phyloP scores from a whole-genome alignment of 2,329 filamentous ascomycete genomes.

The Malbranchea zuffiana region DNA sequence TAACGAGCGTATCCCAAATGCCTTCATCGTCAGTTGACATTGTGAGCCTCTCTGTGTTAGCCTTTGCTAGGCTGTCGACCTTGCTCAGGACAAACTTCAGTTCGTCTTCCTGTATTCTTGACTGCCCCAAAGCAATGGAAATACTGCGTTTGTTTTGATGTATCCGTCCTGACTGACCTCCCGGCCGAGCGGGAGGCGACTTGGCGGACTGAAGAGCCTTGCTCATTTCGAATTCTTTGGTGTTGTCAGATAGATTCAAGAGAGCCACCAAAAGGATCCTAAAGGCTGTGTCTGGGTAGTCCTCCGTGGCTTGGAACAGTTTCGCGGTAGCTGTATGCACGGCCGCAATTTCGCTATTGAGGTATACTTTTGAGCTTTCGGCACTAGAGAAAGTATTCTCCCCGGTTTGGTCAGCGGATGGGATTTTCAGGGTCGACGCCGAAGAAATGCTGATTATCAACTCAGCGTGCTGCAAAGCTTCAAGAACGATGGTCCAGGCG shows the following conservation, averaged over 20 bases:
- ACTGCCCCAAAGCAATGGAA: constrained; percentile 32
- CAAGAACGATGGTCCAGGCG: constrained; percentile 80
- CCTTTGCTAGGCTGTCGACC: constrained; percentile 58
- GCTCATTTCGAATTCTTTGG: constrained; percentile 35
- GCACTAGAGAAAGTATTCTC: constrained; percentile 20
- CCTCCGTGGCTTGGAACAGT: constrained; percentile 80
- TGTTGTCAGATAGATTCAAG: constrained; percentile 52
- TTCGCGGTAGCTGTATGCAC: constrained; percentile 80
- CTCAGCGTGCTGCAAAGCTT: constrained; percentile 86
- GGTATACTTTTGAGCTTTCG: constrained; percentile 49
- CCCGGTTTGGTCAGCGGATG: constrained; percentile 18
- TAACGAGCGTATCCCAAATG: constrained; percentile 62
- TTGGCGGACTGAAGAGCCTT: constrained; percentile 43
- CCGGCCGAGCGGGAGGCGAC: constrained; percentile 18
- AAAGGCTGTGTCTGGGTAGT: constrained; percentile 78
- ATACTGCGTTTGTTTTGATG: constrained; percentile 32
- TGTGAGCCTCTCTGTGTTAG: constrained; percentile 66
- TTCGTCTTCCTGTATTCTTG: constrained; percentile 35
- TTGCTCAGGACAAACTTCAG: constrained; percentile 55
- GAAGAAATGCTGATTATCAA: constrained; percentile 54
- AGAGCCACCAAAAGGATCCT: constrained; percentile 64
- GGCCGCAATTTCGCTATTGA: constrained; percentile 70
- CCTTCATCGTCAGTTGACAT: constrained; percentile 54
- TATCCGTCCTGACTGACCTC: constrained; percentile 21
- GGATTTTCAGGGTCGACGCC: constrained; percentile 19